These are phyloP conservation scores for Gastrolobium bilobum DNA, from an alignment of 306 rosid species.

Conservation along the genomic window DNA sequence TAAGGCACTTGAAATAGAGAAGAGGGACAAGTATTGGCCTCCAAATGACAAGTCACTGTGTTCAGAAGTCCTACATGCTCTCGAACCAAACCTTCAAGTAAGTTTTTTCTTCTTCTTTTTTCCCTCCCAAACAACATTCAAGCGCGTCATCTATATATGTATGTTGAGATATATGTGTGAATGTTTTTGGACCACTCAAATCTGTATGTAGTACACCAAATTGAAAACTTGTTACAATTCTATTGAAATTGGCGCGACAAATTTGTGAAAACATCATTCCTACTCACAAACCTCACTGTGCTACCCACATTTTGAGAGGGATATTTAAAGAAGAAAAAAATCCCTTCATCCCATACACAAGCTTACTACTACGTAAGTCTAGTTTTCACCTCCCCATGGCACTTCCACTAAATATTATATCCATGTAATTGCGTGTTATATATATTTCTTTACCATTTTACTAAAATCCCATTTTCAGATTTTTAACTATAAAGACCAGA, in stretches of 20 bases:
- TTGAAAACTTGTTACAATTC: too few species aligned
- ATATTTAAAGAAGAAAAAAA: too few species aligned
- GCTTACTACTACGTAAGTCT: not conserved
- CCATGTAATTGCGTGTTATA: not conserved
- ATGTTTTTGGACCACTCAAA: too few species aligned
- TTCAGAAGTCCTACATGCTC: not conserved
- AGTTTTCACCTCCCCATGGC: not conserved
- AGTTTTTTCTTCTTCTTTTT: not conserved
- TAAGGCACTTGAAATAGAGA: not conserved
- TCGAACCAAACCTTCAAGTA: not conserved
- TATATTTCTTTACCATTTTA: not conserved
- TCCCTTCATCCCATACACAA: not conserved
- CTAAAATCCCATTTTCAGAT: not conserved
- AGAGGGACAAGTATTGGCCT: not conserved
- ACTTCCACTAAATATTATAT: not conserved
- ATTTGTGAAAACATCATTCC: too few species aligned
- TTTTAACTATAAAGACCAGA: not conserved
- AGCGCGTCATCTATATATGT: too few species aligned
- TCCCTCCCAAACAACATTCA: too few species aligned
- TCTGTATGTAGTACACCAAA: too few species aligned
- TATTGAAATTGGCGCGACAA: too few species aligned
- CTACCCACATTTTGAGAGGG: not conserved
- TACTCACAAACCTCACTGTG: not conserved
- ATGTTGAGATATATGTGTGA: too few species aligned
- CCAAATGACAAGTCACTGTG: not conserved